These are phyloP conservation scores for Gnaphalium uliginosum DNA, from an alignment of 129 eudicot species.

Conservation along the genomic window DNA sequence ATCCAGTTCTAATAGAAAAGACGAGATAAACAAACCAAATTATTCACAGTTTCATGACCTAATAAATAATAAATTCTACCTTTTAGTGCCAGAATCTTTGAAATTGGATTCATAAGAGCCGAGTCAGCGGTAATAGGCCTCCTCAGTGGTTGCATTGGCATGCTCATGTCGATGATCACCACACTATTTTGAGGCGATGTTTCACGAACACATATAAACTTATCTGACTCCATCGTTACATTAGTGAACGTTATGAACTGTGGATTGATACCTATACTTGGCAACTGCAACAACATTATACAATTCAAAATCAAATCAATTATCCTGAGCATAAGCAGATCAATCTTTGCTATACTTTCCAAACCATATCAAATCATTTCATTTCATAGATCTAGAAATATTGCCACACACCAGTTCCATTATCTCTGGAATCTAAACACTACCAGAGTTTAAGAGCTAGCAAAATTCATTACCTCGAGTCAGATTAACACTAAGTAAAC, in stretches of 20 bases:
- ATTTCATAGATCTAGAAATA: conserved; percentile 49
- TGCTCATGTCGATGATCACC: conserved; percentile 90
- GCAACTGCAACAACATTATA: conserved; percentile 60
- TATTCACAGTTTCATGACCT: conserved; percentile 1
- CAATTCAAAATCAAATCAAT: conserved; percentile 22
- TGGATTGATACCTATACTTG: conserved; percentile 89
- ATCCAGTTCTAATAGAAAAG: not conserved
- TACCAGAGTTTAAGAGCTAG: conserved; percentile 2
- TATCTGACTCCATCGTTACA: conserved; percentile 99
- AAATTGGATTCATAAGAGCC: conserved; percentile 93
- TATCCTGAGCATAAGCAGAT: not conserved
- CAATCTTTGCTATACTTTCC: not conserved
- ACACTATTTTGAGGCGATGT: conserved; percentile 95
- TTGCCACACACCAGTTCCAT: conserved; percentile 14
- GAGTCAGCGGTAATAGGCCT: conserved; percentile 97
- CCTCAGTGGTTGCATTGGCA: conserved; percentile 95
- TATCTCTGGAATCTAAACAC: conserved; percentile 19
- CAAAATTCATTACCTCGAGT: conserved; percentile 7
- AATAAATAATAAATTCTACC: conserved; percentile 43
- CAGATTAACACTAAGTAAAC: conserved; percentile 25
- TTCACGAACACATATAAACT: conserved; percentile 95
- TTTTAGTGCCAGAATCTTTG: conserved; percentile 83
- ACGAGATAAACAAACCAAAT: conserved; percentile 3
- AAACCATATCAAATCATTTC: conserved; percentile 1
- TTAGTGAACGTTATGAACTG: conserved; percentile 96